Evolutionary conservation across 2,329 filamentous ascomycete genomes (phyloP), one percentile per base, ranked within the genome.

Genomic region (Arthroderma sp.): DNA sequence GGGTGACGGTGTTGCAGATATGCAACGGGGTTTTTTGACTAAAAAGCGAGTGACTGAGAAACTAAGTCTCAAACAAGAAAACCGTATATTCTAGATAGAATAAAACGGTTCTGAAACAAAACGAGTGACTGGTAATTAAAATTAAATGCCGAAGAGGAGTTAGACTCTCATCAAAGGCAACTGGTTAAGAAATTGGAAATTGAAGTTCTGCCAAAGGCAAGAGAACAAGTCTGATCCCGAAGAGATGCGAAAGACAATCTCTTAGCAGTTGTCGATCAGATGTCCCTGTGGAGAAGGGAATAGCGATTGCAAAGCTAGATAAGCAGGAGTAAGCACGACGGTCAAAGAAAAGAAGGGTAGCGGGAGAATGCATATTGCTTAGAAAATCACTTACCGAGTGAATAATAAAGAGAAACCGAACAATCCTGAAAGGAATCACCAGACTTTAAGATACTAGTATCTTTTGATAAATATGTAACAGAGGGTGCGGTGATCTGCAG

Each of bases 1-100:
- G 66, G 54, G 66, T 69, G 67, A 68, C 65, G 62, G 61, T 68
- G 62, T 66, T 66, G 63, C 61, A 63, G 51, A 57, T 36, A 54
- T 63, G 65, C 62, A 66, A 66, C 63, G 49, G 58, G 57, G 61
- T 33, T 34, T 37, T 37, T 43, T 33, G 11, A 33, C 29, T 44
- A 28, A 38, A 44, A 43, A 27, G 37, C 15, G 28, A 46, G 40
- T 42, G 33, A 47, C 32, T 36, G 36, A 29, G 36, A 27, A 38
- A 53, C 52, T 57, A 50, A 58, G 58, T 56, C 57, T 60, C 57
- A 59, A 52, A 50, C 51, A 51, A 22, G 15, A 22, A 22, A 22
- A 22, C 15, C 15, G 15, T 22, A 22, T 22, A 22, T 22, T 22
- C 15, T 22, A 22, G 15, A 22, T 22, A 22, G 15, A 22, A 22